Evolutionary conservation across 2,329 filamentous ascomycete genomes (phyloP), one percentile per base, ranked within the genome.

Genomic region (Chalaropsis ovoidea): DNA sequence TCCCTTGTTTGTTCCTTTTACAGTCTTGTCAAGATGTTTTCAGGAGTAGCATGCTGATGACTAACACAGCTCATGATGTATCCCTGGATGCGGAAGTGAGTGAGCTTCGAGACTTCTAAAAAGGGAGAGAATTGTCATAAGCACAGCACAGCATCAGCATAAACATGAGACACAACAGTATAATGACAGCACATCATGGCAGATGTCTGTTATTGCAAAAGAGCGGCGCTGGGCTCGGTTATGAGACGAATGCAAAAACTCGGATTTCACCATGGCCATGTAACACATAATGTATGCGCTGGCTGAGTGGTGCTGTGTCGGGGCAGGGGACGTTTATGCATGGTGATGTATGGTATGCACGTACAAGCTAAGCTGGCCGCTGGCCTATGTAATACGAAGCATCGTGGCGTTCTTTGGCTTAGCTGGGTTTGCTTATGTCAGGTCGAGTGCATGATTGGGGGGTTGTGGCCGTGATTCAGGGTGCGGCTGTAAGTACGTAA

Each of bases 301-400:
- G 62, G 62, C 62, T 35, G 19, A 39, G 31, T 56, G 27, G 19
- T 64, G 35, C 24, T 56, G 47, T 56, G 35, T 56, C 31, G 47
- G n/a, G 15, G 62, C 62, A 64, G 52, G 27, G 13, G 22, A 22
- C 49, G 49, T 52, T 56, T 52, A 64, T 64, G 62, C 62, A 64
- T 27, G 62, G 62, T 64, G 62, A 64, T 64, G 62, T 64, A 64
- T 3, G 22, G 62, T 64, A 64, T 3, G 22, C n/a, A 19, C 13
- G 27, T n/a, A 61, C 27, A 61, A 39, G 39, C 22, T n/a, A n/a
- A n/a, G n/a, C n/a, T 39, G n/a, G 54, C 3, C 19, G 54, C 22
- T 35, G 13, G 17, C 22, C 42, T 19, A 31, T 49, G 22, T n/a
- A 22, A 52, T 52, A 27, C 47, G 47, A 52, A 52, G 47, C 47